Evolutionary conservation across 768 basidiomycete species (phyloP), one percentile per base, ranked within the genome.

Genomic region (Suillus alpinus): DNA sequence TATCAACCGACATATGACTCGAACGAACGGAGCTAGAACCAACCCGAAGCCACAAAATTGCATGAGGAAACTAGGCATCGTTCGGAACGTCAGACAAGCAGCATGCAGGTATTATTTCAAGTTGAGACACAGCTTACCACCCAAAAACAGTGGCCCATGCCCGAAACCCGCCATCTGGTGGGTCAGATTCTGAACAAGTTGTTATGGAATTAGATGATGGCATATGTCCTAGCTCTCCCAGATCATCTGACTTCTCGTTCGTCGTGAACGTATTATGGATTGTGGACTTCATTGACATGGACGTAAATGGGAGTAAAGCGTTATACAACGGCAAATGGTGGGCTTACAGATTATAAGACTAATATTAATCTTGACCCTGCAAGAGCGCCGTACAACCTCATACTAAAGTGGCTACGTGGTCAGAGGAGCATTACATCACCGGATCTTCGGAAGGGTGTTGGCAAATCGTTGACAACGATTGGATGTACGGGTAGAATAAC

Each of bases 1-100:
- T 32, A 20, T 34, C 13, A 46, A 55, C 6, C 14, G 29, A 18
- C 47, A 23, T 58, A 5, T n/a, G n/a, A n/a, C n/a, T 36, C 31
- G 9, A 23, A 31, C 1, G 13, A 31, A 18, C 7, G 12, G 12
- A 9, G 32, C 8, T 23, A n/a, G 34, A 23, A 39, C 62, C 20
- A 52, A 70, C 62, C 70, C 72, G 40, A 67, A 72, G 18, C 66
- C 68, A 58, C 70, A 71, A 50, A 71, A 68, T 29, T 73, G 71
- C 12, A 69, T 59, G 2, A 72, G 53, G 52, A 69, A 67, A 37
- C 68, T 26, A 26, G 26, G 26, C 26, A 26, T 26, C 26, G 26
- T 26, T 26, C 3, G 3, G 26, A 26, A 26, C 26, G 26, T 26
- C 26, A 26, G 26, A 26, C 26, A 26, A 26, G 26, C 26, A 26